phyloP scores from a whole-genome alignment of 106 monocot species.

The Dendrobium officinale region DNA sequence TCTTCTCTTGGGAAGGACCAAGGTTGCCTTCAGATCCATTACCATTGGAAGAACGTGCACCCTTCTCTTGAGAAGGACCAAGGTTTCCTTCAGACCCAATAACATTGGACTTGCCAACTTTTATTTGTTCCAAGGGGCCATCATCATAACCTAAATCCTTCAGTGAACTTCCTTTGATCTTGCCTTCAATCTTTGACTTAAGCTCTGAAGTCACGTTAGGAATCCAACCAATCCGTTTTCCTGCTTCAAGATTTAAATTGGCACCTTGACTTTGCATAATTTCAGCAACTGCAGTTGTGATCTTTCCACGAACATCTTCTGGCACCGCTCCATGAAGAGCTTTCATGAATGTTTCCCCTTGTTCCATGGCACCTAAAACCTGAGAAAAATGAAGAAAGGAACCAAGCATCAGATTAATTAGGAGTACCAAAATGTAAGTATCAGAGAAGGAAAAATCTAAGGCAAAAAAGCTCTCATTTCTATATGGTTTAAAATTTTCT shows the following conservation, averaged over 20 bases:
- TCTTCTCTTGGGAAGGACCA: slow-evolving; percentile 20
- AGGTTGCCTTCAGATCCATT: slow-evolving; percentile 6
- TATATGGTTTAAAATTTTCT: background rate
- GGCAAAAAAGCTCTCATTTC: background rate
- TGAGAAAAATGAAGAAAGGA: slow-evolving; percentile 14
- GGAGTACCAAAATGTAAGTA: background rate
- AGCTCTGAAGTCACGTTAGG: slow-evolving; percentile 24
- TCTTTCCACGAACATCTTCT: slow-evolving; percentile 89
- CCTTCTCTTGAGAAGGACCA: slow-evolving; percentile 20
- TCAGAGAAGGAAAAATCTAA: background rate
- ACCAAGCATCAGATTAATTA: background rate
- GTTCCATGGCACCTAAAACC: slow-evolving; percentile 72
- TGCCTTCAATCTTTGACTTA: slow-evolving; percentile 41
- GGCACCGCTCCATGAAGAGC: slow-evolving; percentile 88
- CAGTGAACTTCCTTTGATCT: slow-evolving; percentile 25
- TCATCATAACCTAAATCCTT: slow-evolving; percentile 12
- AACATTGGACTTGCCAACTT: slow-evolving; percentile 13
- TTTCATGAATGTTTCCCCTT: slow-evolving; percentile 88
- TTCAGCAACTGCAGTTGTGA: slow-evolving; percentile 52
- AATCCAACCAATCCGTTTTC: slow-evolving; percentile 40
- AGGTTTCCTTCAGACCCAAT: slow-evolving; percentile 6
- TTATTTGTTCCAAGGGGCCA: slow-evolving; percentile 17
- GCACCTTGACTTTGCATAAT: slow-evolving; percentile 59
- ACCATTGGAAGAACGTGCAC: slow-evolving; percentile 6
- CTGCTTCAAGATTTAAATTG: slow-evolving; percentile 43